These are phyloP conservation scores for Platanus orientalis DNA, from an alignment of 164 flowering plant species.

Conservation along the genomic window DNA sequence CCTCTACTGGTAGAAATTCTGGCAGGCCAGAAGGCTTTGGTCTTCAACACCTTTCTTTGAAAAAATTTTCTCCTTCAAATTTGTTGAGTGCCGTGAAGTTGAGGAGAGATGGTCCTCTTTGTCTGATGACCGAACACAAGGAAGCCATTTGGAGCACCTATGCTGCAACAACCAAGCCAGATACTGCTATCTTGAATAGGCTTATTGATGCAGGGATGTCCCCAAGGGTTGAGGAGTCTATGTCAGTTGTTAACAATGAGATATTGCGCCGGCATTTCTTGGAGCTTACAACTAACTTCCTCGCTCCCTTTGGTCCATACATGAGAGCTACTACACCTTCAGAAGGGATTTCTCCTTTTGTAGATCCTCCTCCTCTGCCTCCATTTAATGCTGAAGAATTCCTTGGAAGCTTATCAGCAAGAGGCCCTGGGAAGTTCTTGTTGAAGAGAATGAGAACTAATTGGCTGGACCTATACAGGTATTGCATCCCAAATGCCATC, in stretches of 20 bases:
- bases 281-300: conserved; percentile 94
- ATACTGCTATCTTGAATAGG: conserved; percentile 88
- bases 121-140: conserved; percentile 93
- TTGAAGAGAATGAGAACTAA: conserved; percentile 88
- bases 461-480: conserved; percentile 97
- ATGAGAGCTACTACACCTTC: conserved; percentile 77
- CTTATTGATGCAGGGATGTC: conserved; percentile 95
- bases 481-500: conserved; percentile 9
- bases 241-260: conserved; percentile 99
- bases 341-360: conserved; percentile 83
- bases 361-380: conserved; percentile 83
- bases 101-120: conserved; percentile 94
- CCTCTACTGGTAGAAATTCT: conserved; percentile 47
- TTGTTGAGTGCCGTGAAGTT: conserved; percentile 78
- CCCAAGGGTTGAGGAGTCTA: conserved; percentile 91
- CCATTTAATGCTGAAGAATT: conserved; percentile 74
- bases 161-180: conserved; percentile 79
- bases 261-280: conserved; percentile 91
- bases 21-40: conserved; percentile 51
- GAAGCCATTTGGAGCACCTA: conserved; percentile 94
- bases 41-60: conserved; percentile 64
- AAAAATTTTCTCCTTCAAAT: conserved; percentile 75
- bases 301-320: conserved; percentile 97
- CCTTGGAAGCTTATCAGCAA: conserved; percentile 61
- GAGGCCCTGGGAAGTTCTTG: conserved; percentile 95